These are phyloP conservation scores for Lactarius pseudohatsudake DNA, from an alignment of 768 basidiomycete species.

Conservation along the genomic window DNA sequence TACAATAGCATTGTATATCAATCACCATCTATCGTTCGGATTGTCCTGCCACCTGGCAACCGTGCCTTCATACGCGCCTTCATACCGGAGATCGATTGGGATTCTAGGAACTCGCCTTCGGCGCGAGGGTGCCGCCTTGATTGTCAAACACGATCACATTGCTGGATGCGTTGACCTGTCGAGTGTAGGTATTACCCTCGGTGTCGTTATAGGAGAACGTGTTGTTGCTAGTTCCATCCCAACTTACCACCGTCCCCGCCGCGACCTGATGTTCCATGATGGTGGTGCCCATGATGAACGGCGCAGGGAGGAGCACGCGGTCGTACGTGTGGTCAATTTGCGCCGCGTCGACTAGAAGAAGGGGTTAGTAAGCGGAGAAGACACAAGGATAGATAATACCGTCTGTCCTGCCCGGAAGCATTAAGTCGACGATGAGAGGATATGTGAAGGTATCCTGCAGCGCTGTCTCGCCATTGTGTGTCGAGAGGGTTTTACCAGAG, in stretches of 20 bases:
- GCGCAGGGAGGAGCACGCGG: constrained; percentile 55
- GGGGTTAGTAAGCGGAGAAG: background rate
- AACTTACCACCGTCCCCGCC: constrained; percentile 47
- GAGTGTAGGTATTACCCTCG: constrained; percentile 35
- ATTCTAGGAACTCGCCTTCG: background rate
- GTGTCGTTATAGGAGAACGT: constrained; percentile 60
- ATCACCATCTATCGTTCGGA: background rate
- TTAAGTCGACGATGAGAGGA: constrained; percentile 38
- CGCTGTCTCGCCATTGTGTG: constrained; percentile 45
- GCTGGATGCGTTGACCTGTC: constrained; percentile 59
- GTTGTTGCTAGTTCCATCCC: constrained; percentile 65
- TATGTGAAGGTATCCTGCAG: constrained; percentile 55
- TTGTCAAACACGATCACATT: constrained; percentile 61
- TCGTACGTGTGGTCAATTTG: constrained; percentile 69
- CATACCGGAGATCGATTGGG: constrained; percentile 4
- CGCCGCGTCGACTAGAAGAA: constrained; percentile 38
- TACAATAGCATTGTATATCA: constrained; percentile 3
- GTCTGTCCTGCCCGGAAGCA: constrained; percentile 36
- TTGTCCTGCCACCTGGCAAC: constrained; percentile 32
- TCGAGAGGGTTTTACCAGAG: constrained; percentile 47
- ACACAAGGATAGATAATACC: constrained; percentile 24
- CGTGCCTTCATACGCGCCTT: constrained; percentile 18
- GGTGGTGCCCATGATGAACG: constrained; percentile 56
- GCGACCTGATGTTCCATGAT: constrained; percentile 57
- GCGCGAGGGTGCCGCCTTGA: constrained; percentile 45